A percentile compares a stretch with the other conserved stretches of the same genome.
Conservation (phyloP, 345 rosid genomes). For the Firmiana major region DNA sequence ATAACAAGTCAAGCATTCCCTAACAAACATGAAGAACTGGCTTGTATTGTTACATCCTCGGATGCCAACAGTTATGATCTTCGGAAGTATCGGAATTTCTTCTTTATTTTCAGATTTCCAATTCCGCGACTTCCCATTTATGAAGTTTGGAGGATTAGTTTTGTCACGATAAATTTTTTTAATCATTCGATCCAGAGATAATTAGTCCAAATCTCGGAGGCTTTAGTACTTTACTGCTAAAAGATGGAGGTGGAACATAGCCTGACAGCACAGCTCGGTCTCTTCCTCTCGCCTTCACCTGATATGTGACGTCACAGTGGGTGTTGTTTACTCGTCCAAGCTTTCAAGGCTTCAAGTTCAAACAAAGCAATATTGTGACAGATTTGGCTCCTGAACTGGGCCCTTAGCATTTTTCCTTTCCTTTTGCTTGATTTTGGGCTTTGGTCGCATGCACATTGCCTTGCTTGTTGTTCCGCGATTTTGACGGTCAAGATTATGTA, state of each 20-base stretch:
- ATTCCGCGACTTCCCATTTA: too few species aligned
- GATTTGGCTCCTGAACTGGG: too few species aligned
- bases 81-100: too few species aligned
- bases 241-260: not conserved
- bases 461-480: not conserved
- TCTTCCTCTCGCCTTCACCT: not conserved
- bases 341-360: not conserved
- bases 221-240: too few species aligned
- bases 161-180: too few species aligned
- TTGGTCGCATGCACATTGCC: too few species aligned
- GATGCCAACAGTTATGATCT: too few species aligned
- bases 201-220: too few species aligned
- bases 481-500: not conserved
- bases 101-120: too few species aligned
- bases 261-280: slow-evolving; percentile 1
- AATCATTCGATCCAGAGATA: too few species aligned
- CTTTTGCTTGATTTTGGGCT: not conserved
- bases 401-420: not conserved
- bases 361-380: not conserved
- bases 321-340: not conserved
- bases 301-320: not conserved
- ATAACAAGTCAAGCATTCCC: not conserved
- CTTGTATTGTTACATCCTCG: not conserved
- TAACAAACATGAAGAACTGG: not conserved
- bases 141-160: too few species aligned